A percentile compares a stretch with the other conserved stretches of the same genome.
Conservation (phyloP, 1,284 basidiomycete species). For the Pholiota adiposa region DNA sequence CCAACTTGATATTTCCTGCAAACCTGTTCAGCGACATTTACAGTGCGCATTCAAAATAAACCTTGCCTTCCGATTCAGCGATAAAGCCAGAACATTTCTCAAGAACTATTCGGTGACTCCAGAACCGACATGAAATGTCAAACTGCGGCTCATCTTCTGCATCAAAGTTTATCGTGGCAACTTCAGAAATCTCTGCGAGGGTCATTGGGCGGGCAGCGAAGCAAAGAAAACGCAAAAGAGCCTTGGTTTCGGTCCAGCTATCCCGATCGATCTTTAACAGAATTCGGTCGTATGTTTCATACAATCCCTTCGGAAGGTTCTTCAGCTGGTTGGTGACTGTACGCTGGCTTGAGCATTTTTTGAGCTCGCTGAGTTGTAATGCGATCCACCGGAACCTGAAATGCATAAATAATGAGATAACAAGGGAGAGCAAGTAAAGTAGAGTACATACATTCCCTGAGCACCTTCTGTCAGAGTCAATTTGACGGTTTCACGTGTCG, state of each 20-base stretch:
- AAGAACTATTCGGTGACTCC: neutral
- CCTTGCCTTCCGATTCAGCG: neutral
- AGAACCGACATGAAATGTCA: neutral
- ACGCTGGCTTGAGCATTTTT: neutral
- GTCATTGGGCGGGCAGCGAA: neutral
- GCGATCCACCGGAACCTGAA: neutral
- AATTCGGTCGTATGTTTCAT: conserved; percentile 3
- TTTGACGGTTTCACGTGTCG: neutral
- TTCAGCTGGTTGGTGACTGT: neutral
- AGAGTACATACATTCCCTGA: neutral
- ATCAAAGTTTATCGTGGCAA: neutral
- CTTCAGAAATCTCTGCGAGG: neutral
- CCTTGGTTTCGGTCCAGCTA: neutral
- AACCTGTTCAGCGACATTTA: neutral
- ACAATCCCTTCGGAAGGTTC: conserved; percentile 1
- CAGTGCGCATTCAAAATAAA: neutral
- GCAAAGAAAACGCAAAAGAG: neutral
- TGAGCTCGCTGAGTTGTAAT: neutral
- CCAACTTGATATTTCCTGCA: neutral
- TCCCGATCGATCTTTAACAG: neutral
- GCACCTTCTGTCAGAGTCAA: neutral
- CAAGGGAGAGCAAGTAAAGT: neutral
- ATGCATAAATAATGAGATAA: neutral
- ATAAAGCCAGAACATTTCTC: neutral
- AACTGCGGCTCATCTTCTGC: neutral